phyloP scores from a whole-genome alignment of 495 filamentous ascomycete genomes.

The Cudoniella acicularis region DNA sequence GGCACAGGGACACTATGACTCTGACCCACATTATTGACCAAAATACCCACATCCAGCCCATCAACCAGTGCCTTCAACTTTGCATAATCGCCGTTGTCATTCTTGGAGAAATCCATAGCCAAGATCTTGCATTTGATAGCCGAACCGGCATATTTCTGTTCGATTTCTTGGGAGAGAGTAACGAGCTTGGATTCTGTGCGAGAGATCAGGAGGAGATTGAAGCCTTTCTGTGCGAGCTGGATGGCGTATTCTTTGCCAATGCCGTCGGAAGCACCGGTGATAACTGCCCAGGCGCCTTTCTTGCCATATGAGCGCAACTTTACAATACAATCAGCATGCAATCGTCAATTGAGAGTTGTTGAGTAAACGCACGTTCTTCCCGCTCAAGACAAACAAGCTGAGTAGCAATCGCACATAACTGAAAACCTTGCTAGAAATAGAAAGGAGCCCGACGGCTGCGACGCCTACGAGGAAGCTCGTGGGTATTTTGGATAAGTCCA shows the following conservation, averaged over 20 bases:
- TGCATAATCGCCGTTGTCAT: conserved; percentile 72
- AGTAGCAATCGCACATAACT: conserved; percentile 63
- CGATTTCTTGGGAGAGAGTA: conserved; percentile 69
- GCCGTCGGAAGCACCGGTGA: conserved; percentile 95
- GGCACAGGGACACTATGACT: conserved; percentile 89
- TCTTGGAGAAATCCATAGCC: conserved; percentile 86
- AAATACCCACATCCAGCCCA: conserved; percentile 75
- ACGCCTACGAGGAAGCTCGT: conserved; percentile 5
- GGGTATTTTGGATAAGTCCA: conserved; percentile 10
- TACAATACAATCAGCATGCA: neutral
- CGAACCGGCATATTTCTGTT: conserved; percentile 49
- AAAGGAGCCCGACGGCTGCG: conserved; percentile 54
- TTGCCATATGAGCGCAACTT: conserved; percentile 88
- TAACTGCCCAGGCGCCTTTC: conserved; percentile 88
- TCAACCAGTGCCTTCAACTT: conserved; percentile 61
- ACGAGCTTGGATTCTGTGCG: conserved; percentile 89
- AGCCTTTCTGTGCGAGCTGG: conserved; percentile 86
- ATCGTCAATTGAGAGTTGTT: neutral
- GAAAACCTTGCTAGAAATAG: conserved; percentile 51
- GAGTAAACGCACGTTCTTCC: conserved; percentile 45
- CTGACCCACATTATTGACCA: conserved; percentile 97
- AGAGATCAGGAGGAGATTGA: conserved; percentile 90
- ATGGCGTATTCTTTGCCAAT: conserved; percentile 94
- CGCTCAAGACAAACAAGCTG: conserved; percentile 71
- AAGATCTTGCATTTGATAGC: conserved; percentile 66